Evolutionary conservation across 2,329 filamentous ascomycete genomes (phyloP).

Genomic region (Penicillium palitans): DNA sequence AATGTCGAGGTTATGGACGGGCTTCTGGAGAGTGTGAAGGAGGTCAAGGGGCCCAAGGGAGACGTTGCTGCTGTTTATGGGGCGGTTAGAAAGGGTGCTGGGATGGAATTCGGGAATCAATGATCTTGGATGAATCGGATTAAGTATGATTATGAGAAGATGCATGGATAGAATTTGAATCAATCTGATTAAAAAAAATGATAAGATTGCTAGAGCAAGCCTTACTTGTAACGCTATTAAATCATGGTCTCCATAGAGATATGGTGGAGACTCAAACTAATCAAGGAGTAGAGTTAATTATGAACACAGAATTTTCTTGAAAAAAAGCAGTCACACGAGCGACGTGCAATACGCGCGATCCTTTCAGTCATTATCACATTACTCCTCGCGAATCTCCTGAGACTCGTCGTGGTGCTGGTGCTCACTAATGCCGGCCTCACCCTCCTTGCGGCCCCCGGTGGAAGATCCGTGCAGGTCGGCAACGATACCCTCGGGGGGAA

Average conservation of each 20-base stretch:
- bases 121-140: background rate
- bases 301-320: constrained; percentile 14
- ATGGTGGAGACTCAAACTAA: constrained; percentile 12
- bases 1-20: constrained; percentile 67
- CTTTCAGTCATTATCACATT: constrained; percentile 6
- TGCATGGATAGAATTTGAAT: background rate
- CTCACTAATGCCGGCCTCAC: constrained; percentile 20
- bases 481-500: constrained; percentile 36
- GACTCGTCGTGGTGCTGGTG: constrained; percentile 24
- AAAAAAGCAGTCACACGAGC: constrained; percentile 4
- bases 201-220: background rate
- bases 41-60: constrained; percentile 67
- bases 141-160: background rate
- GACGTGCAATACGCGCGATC: background rate
- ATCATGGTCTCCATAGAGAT: constrained; percentile 9
- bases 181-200: background rate
- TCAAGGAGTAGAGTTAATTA: constrained; percentile 18
- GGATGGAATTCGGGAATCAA: constrained; percentile 71
- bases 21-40: constrained; percentile 69
- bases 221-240: constrained; percentile 6
- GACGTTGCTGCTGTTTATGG: constrained; percentile 85
- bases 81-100: constrained; percentile 70
- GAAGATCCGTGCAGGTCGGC: constrained; percentile 28
- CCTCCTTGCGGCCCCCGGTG: constrained; percentile 19
- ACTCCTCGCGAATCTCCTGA: constrained; percentile 14